Evolutionary conservation across 2,329 filamentous ascomycete species (phyloP).

Genomic region (Elsinoe perseae): DNA sequence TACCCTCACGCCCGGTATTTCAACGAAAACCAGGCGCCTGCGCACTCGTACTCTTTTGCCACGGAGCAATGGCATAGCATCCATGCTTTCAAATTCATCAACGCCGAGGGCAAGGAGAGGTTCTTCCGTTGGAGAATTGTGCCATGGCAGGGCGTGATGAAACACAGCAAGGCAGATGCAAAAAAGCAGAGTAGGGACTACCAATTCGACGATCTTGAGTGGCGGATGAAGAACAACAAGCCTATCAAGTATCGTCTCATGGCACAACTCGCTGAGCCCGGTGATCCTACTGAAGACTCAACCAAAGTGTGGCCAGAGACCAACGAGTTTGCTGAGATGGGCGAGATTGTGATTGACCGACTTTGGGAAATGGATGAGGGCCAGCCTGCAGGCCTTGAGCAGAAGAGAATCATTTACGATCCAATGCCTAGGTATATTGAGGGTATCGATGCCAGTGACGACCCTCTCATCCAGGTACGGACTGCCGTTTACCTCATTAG

Average conservation of each 20-base stretch:
- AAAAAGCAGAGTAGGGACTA: background rate
- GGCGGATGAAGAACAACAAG: constrained; percentile 3
- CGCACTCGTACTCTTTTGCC: constrained; percentile 12
- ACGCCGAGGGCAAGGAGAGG: background rate
- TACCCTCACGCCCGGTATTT: constrained; percentile 6
- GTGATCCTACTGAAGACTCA: too few relatives aligned
- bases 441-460: constrained; percentile 19
- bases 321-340: background rate
- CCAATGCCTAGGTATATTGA: constrained; percentile 21
- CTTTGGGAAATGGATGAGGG: too few relatives aligned
- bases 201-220: constrained; percentile 2
- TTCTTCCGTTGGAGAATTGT: constrained; percentile 11
- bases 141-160: constrained; percentile 14
- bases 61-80: constrained; percentile 12
- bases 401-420: too few relatives aligned
- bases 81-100: constrained; percentile 5
- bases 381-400: too few relatives aligned
- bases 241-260: constrained; percentile 9
- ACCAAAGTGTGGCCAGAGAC: too few relatives aligned
- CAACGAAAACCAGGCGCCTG: constrained; percentile 4
- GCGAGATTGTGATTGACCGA: too few relatives aligned
- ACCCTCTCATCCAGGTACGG: constrained; percentile 19
- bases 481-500: constrained; percentile 20
- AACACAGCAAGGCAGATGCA: constrained; percentile 1
- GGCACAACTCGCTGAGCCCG: too few relatives aligned